These are phyloP conservation scores for Trichoderma koningii DNA, from an alignment of 2,329 filamentous ascomycete genomes.

Conservation along the genomic window DNA sequence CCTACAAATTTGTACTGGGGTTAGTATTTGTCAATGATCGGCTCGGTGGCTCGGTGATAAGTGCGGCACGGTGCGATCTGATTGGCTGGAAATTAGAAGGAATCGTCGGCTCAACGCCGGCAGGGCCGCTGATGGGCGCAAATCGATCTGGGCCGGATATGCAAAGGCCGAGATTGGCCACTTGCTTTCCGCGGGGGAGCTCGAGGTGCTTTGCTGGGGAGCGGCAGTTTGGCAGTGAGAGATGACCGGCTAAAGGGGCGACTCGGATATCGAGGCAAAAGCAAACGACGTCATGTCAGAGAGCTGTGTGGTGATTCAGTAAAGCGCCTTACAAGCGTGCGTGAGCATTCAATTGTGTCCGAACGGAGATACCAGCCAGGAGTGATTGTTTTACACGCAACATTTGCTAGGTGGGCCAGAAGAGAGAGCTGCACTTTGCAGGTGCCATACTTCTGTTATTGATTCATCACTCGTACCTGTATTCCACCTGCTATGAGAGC, in stretches of 20 bases:
- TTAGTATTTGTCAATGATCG: constrained; percentile 42
- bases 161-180: constrained; percentile 8
- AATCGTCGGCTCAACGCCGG: constrained; percentile 8
- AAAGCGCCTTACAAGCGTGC: too few species aligned
- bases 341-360: too few species aligned
- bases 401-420: too few species aligned
- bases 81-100: constrained; percentile 38
- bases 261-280: constrained; percentile 20
- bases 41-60: constrained; percentile 45
- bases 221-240: not conserved
- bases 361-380: too few species aligned
- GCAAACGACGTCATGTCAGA: constrained; percentile 10
- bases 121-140: not conserved
- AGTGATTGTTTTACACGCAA: too few species aligned
- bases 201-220: too few species aligned
- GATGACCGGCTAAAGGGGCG: not conserved
- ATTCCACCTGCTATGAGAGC: too few species aligned
- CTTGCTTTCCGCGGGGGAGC: too few species aligned
- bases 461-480: too few species aligned
- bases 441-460: too few species aligned
- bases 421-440: too few species aligned
- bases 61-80: constrained; percentile 29
- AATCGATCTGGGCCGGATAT: not conserved
- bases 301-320: too few species aligned
- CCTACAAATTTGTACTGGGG: constrained; percentile 14